Percentiles rank a stretch among this genome's conserved stretches.
These are phyloP conservation scores for Sugiyamaella novakii DNA, from an alignment of 1,139 yeast species.

Conservation along the genomic window DNA sequence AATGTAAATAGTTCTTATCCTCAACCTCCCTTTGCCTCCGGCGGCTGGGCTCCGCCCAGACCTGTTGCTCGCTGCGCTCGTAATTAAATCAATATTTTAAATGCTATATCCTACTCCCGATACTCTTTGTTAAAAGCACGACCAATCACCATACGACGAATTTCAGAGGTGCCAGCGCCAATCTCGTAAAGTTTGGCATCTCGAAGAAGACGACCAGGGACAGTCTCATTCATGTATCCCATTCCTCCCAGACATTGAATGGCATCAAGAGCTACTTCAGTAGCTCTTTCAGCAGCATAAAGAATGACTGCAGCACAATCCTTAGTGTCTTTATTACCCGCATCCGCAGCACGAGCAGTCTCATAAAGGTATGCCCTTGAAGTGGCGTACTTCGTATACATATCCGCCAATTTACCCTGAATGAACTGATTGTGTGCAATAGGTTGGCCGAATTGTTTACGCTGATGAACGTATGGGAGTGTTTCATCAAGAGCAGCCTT, in stretches of 20 bases:
- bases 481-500: slow-evolving; percentile 42
- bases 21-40: neutral
- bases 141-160: slow-evolving; percentile 42
- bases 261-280: slow-evolving; percentile 42
- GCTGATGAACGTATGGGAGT: slow-evolving; percentile 40
- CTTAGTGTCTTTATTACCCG: slow-evolving; percentile 36
- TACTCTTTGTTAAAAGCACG: slow-evolving; percentile 40
- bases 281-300: slow-evolving; percentile 42
- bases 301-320: slow-evolving; percentile 43
- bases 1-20: slow-evolving; percentile 11
- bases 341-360: slow-evolving; percentile 35
- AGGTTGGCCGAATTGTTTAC: slow-evolving; percentile 42
- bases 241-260: slow-evolving; percentile 42
- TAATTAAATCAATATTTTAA: neutral
- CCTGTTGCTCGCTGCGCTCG: slow-evolving; percentile 3
- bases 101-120: no score
- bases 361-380: slow-evolving; percentile 38
- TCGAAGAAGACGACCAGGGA: slow-evolving; percentile 38
- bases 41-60: slow-evolving; percentile 17
- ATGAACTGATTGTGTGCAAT: slow-evolving; percentile 41
- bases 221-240: slow-evolving; percentile 42
- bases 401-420: slow-evolving; percentile 42
- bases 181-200: slow-evolving; percentile 42
- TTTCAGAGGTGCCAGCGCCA: slow-evolving; percentile 43
- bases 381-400: slow-evolving; percentile 42